Base-by-base conservation (phyloP, 768 basidiomycete genomes). In the Lactarius quietus region DNA sequence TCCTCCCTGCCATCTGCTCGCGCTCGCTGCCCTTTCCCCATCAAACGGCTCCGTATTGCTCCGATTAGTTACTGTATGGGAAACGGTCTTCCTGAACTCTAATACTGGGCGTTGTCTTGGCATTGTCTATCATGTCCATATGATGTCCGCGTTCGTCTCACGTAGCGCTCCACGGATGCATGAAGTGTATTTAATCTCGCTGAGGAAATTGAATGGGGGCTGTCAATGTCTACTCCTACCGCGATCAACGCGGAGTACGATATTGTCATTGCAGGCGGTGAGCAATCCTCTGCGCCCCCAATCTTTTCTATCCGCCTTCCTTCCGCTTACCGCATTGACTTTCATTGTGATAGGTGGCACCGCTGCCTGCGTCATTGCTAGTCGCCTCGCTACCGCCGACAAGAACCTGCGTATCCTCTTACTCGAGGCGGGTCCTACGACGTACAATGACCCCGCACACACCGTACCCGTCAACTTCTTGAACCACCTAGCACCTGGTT, bases 211-310 rank as follows among this genome's bases (percentile, higher is more conserved):
- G 6, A n/a, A 3, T 18, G 2, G 31, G 9, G 9, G n/a, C n/a
- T n/a, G n/a, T n/a, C n/a, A n/a, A n/a, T n/a, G n/a, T n/a, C n/a
- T n/a, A n/a, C n/a, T n/a, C 48, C 43, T 17, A 43, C 36, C n/a
- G 9, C 20, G 1, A 53, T 62, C 31, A 33, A 52, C 38, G 59
- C 52, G 35, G 65, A 66, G 53, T 81, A 79, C 65, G 83, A 86
- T 65, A 79, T 86, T 23, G 79, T 86, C 66, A 81, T 86, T 65
- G 83, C 82, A 33, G 86, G 86, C 68, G 86, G 86, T 86, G 43
- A 31, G 72, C 66, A 66, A 0, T 39, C 15, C 20, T 35, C 33
- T 6, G 3, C 31, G n/a, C 20, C 12, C 3, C 41, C 26, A 15
- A 63, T 20, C 12, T 48, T 8, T 28, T 17, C 18, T 35, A 7